Evolutionary conservation across 1,284 basidiomycete species (phyloP), one percentile per base, ranked within the genome.

Genomic region (Ganoderma lingzhi): DNA sequence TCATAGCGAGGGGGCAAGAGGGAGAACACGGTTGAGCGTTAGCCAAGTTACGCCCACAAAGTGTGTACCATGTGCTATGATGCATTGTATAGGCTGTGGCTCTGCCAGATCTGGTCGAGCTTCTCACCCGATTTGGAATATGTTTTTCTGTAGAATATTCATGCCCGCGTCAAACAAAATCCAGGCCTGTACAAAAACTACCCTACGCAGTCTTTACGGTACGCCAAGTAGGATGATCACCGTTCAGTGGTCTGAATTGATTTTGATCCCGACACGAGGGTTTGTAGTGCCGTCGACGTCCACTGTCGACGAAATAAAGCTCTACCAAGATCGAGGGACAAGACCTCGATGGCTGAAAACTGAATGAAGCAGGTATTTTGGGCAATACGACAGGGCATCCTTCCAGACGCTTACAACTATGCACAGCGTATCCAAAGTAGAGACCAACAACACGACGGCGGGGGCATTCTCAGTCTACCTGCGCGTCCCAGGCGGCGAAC

Each of bases 401-500:
- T 37, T 59, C 56, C 56, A 35, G 32, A 58, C 14, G 32, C 55
- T 4, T 58, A 58, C n/a, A 53, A 30, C 14, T 17, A 28, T 30
- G 51, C 6, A 51, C n/a, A 51, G 23, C 55, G 35, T 19, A 37
- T 41, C 37, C 15, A 23, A 60, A 35, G 19, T 28, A 42, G 37
- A 60, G 19, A 23, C 39, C 59, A 37, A 15, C 14, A 42, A 23
- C n/a, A 23, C 39, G 15, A 44, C 17, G 2, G 19, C 23, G 19
- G 28, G 15, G 10, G 17, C 14, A 48, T 32, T 3, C 2, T 67
- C 39, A 71, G 14, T 70, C 70, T 6, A 72, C 64, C 28, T 37
- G 67, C 32, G 61, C 55, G 23, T 70, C 70, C 71, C 70, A 75
- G 35, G 71, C 70, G 35, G 64, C 64, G 28, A 72, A 67, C 65